Base-by-base conservation (phyloP, 371 early-diverging fungal genomes). In the Zychaea mexicana region DNA sequence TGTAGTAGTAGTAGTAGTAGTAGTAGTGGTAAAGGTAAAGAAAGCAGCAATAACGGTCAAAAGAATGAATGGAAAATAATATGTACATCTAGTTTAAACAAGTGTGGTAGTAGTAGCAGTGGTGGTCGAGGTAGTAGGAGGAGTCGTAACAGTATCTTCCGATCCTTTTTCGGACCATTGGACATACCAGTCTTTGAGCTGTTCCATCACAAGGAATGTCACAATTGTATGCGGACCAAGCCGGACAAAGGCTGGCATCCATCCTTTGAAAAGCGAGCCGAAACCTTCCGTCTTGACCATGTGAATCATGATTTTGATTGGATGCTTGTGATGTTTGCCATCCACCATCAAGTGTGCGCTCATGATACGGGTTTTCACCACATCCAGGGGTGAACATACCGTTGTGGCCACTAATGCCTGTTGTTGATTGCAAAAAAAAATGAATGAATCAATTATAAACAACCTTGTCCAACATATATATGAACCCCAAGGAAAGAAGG, bases 311-410 rank as follows among this genome's bases (percentile, higher is more conserved):
- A 89, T 87, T 33, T 78, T 75, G 4, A 78, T 52, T 27, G 85
- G 78, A 61, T 63, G 74, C 60, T 64, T 69, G 60, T 33, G 61
- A 54, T 21, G n/a, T n/a, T 52, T 2, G 28, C 42, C 42, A 7
- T 42, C 42, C 13, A 45, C 69, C 72, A 32, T 54, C 45, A 33
- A 70, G 38, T 66, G 65, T n/a, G 83, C 81, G 67, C 88, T 90
- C 96, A 96, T 95, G 47, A 94, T 85, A 27, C 96, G 87, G 0
- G 95, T 95, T 76, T 96, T 96, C 53, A 94, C 83, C 13, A 96
- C 96, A 77, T 96, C 97, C 39, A 93, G 76, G 19, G 95, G 94
- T 7, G 93, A 89, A 47, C 91, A 91, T 0, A 87, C 88, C 3
- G 97, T 96, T 0, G 97, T 96, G 4, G 96, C 94, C 13, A 95